Base-by-base conservation (phyloP, 1,284 basidiomycete genomes). In the Cryptococcus sp. region DNA sequence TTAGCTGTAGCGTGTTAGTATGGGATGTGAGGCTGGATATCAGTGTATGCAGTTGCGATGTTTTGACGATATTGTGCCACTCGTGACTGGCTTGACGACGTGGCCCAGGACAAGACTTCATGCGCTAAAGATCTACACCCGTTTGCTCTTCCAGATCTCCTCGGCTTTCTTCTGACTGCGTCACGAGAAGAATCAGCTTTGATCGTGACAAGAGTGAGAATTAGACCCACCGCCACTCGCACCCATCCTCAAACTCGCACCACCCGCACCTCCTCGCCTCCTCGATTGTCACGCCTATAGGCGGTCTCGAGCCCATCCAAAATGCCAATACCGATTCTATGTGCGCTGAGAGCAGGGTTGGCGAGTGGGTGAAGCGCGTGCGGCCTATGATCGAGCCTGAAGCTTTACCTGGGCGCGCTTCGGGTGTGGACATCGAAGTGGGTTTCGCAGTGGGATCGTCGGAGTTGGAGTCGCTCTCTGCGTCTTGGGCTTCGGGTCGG, bases 221-320 rank as follows among this genome's bases (percentile, higher is more conserved):
- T 31, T 3, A 45, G 35, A 70, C 75, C 68, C 48, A 77, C 72
- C 90, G 82, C 91, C 91, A 94, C 78, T 93, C 91, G 67, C 91
- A 94, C 13, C 84, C 86, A 1, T 85, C 80, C 47, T 79, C 78
- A 73, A 91, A 93, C 74, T 93, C 91, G 70, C 91, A 94, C 41
- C 85, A 84, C 38, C 88, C 91, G 61, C 91, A 94, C 52, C 90
- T 82, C 54, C 81, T 72, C 3, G 86, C 81, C 47, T 88, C 81
- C 57, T 83, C 77, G 16, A 87, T 56, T 4, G 82, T 81, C 0
- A 93, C 91, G 2, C 91, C 91, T 22, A 74, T 74, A 0, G 91
- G 85, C 17, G 81, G 80, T 25, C 90, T 81, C 54, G 80, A 63
- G 1, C 90, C 90, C 62, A 83, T 79, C 91, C 91, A 94, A 83